Conservation (phyloP, 371 early-diverging fungal species). For the Mortierella sp. region DNA sequence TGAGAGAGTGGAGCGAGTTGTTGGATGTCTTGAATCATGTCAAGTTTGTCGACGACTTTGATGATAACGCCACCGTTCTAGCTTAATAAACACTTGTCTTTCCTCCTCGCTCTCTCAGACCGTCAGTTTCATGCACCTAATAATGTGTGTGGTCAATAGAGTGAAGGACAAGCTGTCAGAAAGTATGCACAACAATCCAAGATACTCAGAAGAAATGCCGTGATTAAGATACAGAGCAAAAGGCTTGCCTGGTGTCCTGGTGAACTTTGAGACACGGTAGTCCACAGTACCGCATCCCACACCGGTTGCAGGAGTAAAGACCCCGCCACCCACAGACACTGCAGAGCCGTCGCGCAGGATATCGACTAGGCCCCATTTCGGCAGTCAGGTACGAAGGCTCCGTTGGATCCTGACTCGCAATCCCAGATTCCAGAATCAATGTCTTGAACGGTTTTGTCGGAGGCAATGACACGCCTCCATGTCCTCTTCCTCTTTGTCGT, state of each 20-base stretch:
- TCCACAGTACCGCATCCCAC: conserved; percentile 78
- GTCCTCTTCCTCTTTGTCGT: not conserved
- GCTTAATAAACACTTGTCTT: not conserved
- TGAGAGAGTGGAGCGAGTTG: conserved; percentile 49
- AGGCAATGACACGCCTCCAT: not conserved
- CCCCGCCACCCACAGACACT: conserved; percentile 77
- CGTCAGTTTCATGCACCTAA: conserved; percentile 28
- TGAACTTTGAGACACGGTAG: conserved; percentile 69
- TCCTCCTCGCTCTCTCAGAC: not conserved
- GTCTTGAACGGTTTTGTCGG: conserved; percentile 1
- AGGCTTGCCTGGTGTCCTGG: conserved; percentile 68
- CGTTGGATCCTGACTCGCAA: not conserved
- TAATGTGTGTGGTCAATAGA: not conserved
- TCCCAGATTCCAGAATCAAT: conserved; percentile 13
- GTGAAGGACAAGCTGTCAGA: not conserved
- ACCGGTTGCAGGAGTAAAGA: conserved; percentile 68
- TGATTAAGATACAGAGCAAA: not conserved
- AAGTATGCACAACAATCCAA: not conserved
- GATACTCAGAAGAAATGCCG: not conserved
- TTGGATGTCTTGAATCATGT: conserved; percentile 50
- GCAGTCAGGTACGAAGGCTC: conserved; percentile 34
- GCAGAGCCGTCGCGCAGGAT: conserved; percentile 75
- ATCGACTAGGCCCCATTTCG: conserved; percentile 65
- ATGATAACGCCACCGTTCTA: conserved; percentile 15
- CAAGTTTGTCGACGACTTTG: conserved; percentile 32